Evolutionary conservation across 2,329 filamentous ascomycete species (phyloP).

Genomic region (Graphilbum sp.): DNA sequence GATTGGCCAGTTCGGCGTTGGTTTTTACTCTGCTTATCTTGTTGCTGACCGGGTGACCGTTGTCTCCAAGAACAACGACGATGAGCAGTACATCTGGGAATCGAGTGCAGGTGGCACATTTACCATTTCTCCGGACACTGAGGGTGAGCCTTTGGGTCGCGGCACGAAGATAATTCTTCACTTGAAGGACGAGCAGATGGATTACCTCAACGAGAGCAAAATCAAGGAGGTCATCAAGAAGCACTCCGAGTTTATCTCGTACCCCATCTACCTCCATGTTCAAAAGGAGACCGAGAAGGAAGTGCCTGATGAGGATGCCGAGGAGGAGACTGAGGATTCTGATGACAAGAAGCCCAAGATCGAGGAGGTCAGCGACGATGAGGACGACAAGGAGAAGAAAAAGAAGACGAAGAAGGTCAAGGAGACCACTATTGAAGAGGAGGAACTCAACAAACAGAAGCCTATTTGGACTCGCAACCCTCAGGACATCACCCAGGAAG

Average conservation of each 20-base stretch:
- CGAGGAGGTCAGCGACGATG: slow-evolving; percentile 78
- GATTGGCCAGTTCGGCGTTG: slow-evolving; percentile 99
- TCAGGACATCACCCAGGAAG: slow-evolving; percentile 83
- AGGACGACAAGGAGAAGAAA: slow-evolving; percentile 77
- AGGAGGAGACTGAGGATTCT: slow-evolving; percentile 47
- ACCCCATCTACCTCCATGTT: slow-evolving; percentile 99
- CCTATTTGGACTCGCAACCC: slow-evolving; percentile 99
- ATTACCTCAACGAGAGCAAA: slow-evolving; percentile 97
- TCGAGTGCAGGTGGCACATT: slow-evolving; percentile 95
- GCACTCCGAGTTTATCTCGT: slow-evolving; percentile 99
- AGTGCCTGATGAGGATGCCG: slow-evolving; percentile 89
- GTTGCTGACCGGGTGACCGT: slow-evolving; percentile 94
- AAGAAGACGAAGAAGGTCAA: slow-evolving; percentile 99
- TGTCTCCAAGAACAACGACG: slow-evolving; percentile 97
- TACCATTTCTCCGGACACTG: slow-evolving; percentile 78
- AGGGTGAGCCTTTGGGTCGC: slow-evolving; percentile 79
- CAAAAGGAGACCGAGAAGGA: slow-evolving; percentile 98
- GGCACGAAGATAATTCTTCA: slow-evolving; percentile 97
- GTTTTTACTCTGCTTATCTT: slow-evolving; percentile 99
- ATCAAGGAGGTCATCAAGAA: slow-evolving; percentile 99
- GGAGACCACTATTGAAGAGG: slow-evolving; percentile 96
- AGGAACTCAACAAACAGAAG: slow-evolving; percentile 99
- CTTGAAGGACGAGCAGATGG: slow-evolving; percentile 97
- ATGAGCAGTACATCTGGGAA: slow-evolving; percentile 99
- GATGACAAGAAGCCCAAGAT: slow-evolving; percentile 94